A percentile compares a stretch with the other conserved stretches of the same genome.
These are phyloP conservation scores for Dictyostelium citrinum DNA, from an alignment of 78 protist species.

Conservation along the genomic window DNA sequence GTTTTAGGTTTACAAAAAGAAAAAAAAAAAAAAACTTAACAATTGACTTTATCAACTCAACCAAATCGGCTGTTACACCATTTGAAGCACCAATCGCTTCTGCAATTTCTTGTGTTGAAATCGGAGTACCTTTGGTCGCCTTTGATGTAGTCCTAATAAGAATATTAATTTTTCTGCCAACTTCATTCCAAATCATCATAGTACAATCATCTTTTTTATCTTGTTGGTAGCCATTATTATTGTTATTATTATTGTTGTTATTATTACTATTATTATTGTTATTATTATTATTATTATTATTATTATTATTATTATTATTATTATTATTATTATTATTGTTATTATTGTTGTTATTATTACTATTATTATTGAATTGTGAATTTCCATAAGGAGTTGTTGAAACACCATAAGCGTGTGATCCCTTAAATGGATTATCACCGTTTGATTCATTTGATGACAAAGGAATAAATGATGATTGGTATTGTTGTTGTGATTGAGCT, in stretches of 20 bases:
- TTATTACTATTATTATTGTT: neutral
- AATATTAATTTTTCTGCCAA: neutral
- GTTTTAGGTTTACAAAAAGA: neutral
- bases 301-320: constrained; percentile 35
- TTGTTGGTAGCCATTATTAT: neutral
- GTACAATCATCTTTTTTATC: neutral
- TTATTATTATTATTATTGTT: constrained; percentile 29
- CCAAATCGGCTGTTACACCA: constrained; percentile 18
- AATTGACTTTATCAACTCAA: constrained; percentile 25
- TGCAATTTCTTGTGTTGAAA: constrained; percentile 28
- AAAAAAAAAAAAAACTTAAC: neutral
- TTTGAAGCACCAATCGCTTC: constrained; percentile 14
- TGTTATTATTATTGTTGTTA: neutral
- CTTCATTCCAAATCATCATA: constrained; percentile 20
- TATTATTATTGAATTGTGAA: neutral
- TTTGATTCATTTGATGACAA: neutral
- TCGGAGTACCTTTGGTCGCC: neutral
- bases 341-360: constrained; percentile 33
- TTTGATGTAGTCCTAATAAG: neutral
- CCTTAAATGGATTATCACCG: constrained; percentile 43
- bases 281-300: constrained; percentile 32
- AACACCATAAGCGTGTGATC: constrained; percentile 37
- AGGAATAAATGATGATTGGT: neutral
- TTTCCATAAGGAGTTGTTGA: constrained; percentile 50
- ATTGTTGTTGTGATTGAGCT: constrained; percentile 25